Base-by-base conservation (phyloP, 2,329 filamentous ascomycete species). In the Sporothrix euskadiensis region DNA sequence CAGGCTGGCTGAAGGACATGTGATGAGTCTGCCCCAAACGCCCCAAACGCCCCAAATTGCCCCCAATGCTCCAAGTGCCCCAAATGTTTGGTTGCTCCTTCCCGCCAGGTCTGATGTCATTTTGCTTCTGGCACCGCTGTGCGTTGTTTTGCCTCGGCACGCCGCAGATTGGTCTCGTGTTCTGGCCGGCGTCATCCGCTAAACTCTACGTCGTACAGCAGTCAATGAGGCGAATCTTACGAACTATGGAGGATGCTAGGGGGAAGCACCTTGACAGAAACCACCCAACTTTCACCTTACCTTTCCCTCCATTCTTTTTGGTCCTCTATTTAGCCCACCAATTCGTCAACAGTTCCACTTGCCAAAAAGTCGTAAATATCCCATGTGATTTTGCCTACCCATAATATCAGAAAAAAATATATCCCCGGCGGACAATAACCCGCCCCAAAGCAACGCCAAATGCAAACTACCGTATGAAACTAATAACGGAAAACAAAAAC, bases 71-170 rank as follows among this genome's bases (percentile, higher is more conserved):
- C 26, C 26, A 26, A 35, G 8, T 35, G 59, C 19, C 52, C 41
- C 41, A 44, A 44, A 12, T 12, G 41, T 19, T 19, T 32, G 22
- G 57, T 16, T 44, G 22, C 44, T 54, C 30, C 47, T 69, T 52
- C 68, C 68, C 32, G 22, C 44, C 22, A n/a, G 41, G n/a, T 52
- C 71, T 73, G 71, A 73, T 73, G 71, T 73, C 71, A 73, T 73
- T 35, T 44, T 68, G 44, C 52, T 19, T 69, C 41, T 52, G 4
- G n/a, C 19, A 1, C 44, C 44, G 19, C 14, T 49, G 44, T 6
- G 44, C 44, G 71, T 73, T 65, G 71, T 32, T 59, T 32, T 69
- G 71, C 71, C 71, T 65, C 69, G 71, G 71, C 63, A 71, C 8
- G 54, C 44, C 69, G 32, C 39, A 41, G 39, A 57, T 16, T 32